Conservation (phyloP, 352 stramenopile genomes). For the Phytopythium oedochilum region DNA sequence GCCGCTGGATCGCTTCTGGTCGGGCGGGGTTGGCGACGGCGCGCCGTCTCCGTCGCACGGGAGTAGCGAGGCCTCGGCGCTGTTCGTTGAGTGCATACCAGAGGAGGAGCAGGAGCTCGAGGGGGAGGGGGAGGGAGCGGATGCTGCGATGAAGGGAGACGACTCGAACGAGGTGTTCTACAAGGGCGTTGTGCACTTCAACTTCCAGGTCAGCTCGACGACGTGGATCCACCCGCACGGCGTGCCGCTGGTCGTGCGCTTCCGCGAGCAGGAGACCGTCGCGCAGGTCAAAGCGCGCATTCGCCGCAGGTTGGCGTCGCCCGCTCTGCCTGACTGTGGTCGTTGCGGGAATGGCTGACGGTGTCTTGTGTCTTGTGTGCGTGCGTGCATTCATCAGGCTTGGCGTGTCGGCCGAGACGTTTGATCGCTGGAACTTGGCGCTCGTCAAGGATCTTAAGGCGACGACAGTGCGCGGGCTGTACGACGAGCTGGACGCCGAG, state of each 20-base stretch:
- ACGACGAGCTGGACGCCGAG: slow-evolving; percentile 59
- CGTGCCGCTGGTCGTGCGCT: slow-evolving; percentile 62
- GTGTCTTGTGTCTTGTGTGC: slow-evolving; percentile 11
- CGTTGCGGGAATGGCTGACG: neutral
- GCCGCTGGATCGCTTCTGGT: slow-evolving; percentile 49
- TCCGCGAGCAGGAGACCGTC: slow-evolving; percentile 61
- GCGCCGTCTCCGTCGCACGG: neutral
- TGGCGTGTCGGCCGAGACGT: slow-evolving; percentile 56
- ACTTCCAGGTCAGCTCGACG: slow-evolving; percentile 46
- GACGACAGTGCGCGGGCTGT: slow-evolving; percentile 42
- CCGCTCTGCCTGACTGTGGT: slow-evolving; percentile 1
- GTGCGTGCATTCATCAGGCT: too few relatives aligned
- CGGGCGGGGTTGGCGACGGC: slow-evolving; percentile 5
- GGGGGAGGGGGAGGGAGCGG: neutral
- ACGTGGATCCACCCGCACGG: slow-evolving; percentile 76
- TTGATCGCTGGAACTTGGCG: slow-evolving; percentile 67
- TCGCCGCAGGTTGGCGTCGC: slow-evolving; percentile 33
- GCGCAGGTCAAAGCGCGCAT: slow-evolving; percentile 67
- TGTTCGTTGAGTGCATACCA: slow-evolving; percentile 59
- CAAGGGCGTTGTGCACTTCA: slow-evolving; percentile 73
- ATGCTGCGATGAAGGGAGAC: neutral
- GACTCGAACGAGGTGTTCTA: slow-evolving; percentile 29
- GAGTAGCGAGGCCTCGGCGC: slow-evolving; percentile 27
- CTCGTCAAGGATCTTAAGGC: slow-evolving; percentile 77
- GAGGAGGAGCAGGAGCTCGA: slow-evolving; percentile 29